Evolutionary conservation across 768 basidiomycete species (phyloP).

Genomic region (Kondoa malvinella): DNA sequence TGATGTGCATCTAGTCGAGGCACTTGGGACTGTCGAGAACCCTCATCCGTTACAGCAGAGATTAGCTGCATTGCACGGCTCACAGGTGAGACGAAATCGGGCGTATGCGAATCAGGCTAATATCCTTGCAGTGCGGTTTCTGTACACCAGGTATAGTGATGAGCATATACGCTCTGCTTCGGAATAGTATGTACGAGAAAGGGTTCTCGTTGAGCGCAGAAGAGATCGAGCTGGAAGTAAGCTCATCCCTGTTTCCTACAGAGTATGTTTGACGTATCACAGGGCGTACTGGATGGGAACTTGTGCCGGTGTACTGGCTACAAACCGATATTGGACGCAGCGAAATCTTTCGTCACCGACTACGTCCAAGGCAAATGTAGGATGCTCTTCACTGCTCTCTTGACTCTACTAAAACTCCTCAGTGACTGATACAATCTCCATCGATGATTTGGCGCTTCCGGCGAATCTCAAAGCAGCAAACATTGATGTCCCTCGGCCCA

Average conservation of each 20-base stretch:
- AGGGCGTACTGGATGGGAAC: constrained; percentile 26
- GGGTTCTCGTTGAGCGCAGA: neutral
- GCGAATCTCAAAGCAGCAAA: neutral
- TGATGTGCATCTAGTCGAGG: constrained; percentile 11
- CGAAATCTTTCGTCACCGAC: constrained; percentile 26
- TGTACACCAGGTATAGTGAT: constrained; percentile 27
- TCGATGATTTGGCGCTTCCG: constrained; percentile 1
- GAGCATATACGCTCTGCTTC: constrained; percentile 21
- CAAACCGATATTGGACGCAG: constrained; percentile 24
- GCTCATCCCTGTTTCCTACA: constrained; percentile 11
- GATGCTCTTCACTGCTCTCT: too few species aligned
- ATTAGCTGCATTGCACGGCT: constrained; percentile 16
- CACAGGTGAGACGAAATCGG: neutral
- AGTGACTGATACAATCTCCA: too few species aligned
- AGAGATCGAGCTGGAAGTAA: constrained; percentile 8
- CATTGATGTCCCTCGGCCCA: neutral
- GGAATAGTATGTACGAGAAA: constrained; percentile 10
- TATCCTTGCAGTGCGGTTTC: constrained; percentile 19
- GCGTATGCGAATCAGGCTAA: neutral
- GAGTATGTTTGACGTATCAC: constrained; percentile 13
- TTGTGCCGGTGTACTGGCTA: constrained; percentile 24
- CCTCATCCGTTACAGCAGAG: constrained; percentile 27
- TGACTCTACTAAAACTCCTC: too few species aligned
- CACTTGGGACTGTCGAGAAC: constrained; percentile 22
- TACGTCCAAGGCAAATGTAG: constrained; percentile 11